Base-by-base conservation (phyloP, 2,329 filamentous ascomycete genomes). In the Clonostachys solani region DNA sequence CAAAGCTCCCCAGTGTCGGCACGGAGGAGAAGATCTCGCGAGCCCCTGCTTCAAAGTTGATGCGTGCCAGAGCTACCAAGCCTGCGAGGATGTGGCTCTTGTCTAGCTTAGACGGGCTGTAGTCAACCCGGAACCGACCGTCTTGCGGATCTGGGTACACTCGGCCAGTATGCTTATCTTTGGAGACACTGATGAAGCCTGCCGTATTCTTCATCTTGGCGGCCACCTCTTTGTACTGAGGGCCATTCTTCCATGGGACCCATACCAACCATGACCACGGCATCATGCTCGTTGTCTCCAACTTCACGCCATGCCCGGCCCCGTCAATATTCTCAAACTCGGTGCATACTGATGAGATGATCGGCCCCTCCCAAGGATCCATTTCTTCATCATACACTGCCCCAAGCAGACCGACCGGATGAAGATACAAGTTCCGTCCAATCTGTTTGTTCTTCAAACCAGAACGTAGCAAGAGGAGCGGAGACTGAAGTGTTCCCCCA, bases 1-100 rank as follows among this genome's bases (percentile, higher is more conserved):
- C 54, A 58, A 89, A 95, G 0, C 81, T 73, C 19, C 75, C 68
- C 35, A 87, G 60, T 5, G 79, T 81, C 0, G 80, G 74, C 15
- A 86, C 71, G 1, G 72, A 70, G 0, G 82, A 72, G 60, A 84
- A 79, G 56, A 95, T 89, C 64, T 92, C 87, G 18, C 69, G 73
- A 0, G 89, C 90, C 9, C 89, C 88, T 34, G 80, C 74, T 18
- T 87, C 75, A 59, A 88, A 90, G 47, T 82, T 78, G 23, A 94
- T 82, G 58, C 87, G 86, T 13, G 84, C 83, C 1, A 84, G 68
- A 2, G 80, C 86, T 34, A 89, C 60, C 3, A 87, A 55, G 5
- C 86, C 88, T 59, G 86, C 79, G 18, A 89, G 61, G 17, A 85
- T 77, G 60, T 88, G 75, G 12, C 73, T 73, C 38, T 82, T 75